Evolutionary conservation across 148 eudicot species (phyloP), one percentile per base, ranked within the genome.

Genomic region (Camellia granthamiana): DNA sequence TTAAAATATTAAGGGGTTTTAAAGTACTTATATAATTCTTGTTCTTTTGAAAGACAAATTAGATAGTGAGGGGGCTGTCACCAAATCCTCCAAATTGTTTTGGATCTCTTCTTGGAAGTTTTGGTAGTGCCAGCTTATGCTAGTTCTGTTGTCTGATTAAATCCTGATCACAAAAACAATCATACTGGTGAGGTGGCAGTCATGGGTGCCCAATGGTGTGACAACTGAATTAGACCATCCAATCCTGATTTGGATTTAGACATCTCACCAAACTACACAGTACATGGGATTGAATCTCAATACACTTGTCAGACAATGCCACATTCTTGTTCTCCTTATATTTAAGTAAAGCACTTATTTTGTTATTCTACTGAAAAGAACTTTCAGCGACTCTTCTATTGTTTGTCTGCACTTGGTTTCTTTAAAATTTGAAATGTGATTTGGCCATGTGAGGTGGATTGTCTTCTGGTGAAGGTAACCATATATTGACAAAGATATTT

Each of bases 181-280:
- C 78, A 80, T 18, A 52, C 55, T 4, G 1, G 47, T 69, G 5
- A 21, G 68, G 13, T 15, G n/a, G 42, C 43, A 18, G 13, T 30
- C 77, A 66, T 10, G 12, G 66, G 11, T 66, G 19, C 81, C 67
- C 19, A 55, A 43, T 55, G 56, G 18, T 14, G 49, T 18, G 46
- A 41, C 69, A 61, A 12, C 49, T 72, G 56, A 68, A 58, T 21
- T 44, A 76, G 49, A 7, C 42, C 6, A 42, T 44, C 54, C 21
- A 78, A 23, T 18, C 30, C 43, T 55, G 78, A 63, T 38, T 13
- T 52, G 74, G 73, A 74, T 58, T 54, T 83, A 46, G 80, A 80
- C 79, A 49, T 55, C 55, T 70, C 78, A 76, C 83, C 80, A 54
- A 30, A 83, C 82, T 69, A 12, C 61, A 74, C 64, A 72, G 38